A percentile compares a stretch with the other conserved stretches of the same genome.
Conservation (phyloP, 2,329 filamentous ascomycete genomes). For the Plectosphaerella sp. region DNA sequence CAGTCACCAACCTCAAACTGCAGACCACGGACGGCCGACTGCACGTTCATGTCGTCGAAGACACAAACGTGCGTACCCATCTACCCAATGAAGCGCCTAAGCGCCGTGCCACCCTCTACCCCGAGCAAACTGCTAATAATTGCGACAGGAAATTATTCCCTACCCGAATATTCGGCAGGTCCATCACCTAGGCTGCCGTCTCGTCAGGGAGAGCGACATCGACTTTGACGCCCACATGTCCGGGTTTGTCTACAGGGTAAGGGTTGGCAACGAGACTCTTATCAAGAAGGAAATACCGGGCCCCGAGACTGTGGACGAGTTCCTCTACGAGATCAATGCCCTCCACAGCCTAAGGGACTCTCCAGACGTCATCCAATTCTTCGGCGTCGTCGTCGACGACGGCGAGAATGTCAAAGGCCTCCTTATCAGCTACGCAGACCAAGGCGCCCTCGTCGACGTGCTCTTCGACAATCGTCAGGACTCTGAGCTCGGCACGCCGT, state of each 20-base stretch:
- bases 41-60: conserved; percentile 97
- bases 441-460: conserved; percentile 84
- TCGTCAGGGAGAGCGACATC: conserved; percentile 68
- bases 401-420: conserved; percentile 76
- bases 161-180: conserved; percentile 74
- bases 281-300: conserved; percentile 99
- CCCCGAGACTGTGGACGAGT: conserved; percentile 92
- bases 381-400: conserved; percentile 84
- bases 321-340: conserved; percentile 95
- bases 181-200: conserved; percentile 63
- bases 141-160: conserved; percentile 70
- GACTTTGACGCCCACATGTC: conserved; percentile 90
- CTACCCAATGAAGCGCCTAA: not conserved
- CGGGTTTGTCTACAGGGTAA: conserved; percentile 95
- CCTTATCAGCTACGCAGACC: conserved; percentile 80
- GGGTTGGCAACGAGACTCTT: conserved; percentile 59
- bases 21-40: conserved; percentile 83
- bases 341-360: conserved; percentile 73
- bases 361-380: conserved; percentile 75
- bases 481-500: conserved; percentile 52
- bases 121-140: conserved; percentile 1
- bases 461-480: conserved; percentile 73
- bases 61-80: conserved; percentile 65
- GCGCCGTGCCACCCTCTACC: not conserved
- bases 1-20: conserved; percentile 91